Conservation (phyloP, 2,329 filamentous ascomycete species). For the Cyphellophora europaea region DNA sequence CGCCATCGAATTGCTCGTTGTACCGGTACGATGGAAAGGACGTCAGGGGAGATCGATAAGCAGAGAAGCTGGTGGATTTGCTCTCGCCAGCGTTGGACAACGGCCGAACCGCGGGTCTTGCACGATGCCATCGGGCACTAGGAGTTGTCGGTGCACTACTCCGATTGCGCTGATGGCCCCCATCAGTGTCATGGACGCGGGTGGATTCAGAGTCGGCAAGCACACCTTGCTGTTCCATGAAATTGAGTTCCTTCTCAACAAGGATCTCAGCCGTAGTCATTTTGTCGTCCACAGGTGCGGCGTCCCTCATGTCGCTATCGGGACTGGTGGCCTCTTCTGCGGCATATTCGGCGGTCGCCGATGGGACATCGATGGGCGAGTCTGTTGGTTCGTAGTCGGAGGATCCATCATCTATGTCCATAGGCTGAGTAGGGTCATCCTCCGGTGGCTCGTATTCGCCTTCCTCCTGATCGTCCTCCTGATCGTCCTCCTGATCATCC, state of each 20-base stretch:
- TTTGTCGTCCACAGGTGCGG: too few relatives aligned
- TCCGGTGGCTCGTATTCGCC: constrained; percentile 16
- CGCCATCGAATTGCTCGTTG: constrained; percentile 63
- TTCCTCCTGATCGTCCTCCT: constrained; percentile 10
- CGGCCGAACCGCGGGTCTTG: background rate
- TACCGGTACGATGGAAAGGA: constrained; percentile 84
- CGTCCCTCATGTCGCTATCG: background rate
- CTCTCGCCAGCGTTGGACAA: constrained; percentile 1
- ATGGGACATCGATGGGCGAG: constrained; percentile 17
- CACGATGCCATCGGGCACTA: background rate
- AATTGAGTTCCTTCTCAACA: too few relatives aligned
- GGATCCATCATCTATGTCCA: constrained; percentile 9
- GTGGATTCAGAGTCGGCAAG: background rate
- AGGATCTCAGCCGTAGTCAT: too few relatives aligned
- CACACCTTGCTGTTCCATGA: background rate
- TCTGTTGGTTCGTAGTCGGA: constrained; percentile 24
- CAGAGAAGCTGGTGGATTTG: constrained; percentile 19
- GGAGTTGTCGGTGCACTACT: background rate
- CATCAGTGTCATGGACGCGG: background rate
- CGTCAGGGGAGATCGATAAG: constrained; percentile 76
- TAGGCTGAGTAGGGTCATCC: constrained; percentile 6
- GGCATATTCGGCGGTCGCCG: constrained; percentile 1
- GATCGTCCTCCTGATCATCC: too few relatives aligned
- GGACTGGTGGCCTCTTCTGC: background rate
- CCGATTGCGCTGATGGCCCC: background rate